phyloP scores from a whole-genome alignment of 2,329 filamentous ascomycete species.

The Verticillium dahliae region DNA sequence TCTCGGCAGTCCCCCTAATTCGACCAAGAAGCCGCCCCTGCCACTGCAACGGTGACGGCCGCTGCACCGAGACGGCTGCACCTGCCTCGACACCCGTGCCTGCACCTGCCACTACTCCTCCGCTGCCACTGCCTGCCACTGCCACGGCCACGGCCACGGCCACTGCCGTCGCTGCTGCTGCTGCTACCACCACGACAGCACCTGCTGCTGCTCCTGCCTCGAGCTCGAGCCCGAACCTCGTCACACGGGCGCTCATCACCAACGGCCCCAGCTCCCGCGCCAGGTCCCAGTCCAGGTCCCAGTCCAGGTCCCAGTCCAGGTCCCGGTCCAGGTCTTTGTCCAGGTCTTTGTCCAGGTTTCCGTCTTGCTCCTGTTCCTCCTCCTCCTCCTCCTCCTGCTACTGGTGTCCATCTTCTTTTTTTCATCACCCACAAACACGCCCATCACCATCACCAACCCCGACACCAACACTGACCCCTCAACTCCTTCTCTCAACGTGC shows the following conservation, averaged over 20 bases:
- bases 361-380: too few species aligned
- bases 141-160: too few species aligned
- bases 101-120: constrained; percentile 6
- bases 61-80: background rate
- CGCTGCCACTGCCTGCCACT: background rate
- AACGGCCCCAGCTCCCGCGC: background rate
- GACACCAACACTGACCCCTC: background rate
- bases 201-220: background rate
- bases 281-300: background rate
- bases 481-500: background rate
- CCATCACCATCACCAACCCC: background rate
- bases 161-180: background rate
- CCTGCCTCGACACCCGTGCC: constrained; percentile 4
- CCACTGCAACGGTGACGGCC: background rate
- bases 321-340: background rate
- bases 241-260: background rate
- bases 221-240: background rate
- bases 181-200: too few species aligned
- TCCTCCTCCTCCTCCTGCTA: too few species aligned
- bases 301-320: too few species aligned
- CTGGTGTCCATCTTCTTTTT: background rate
- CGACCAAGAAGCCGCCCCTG: background rate
- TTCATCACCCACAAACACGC: background rate
- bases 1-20: background rate
- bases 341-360: background rate